phyloP scores from a whole-genome alignment of 1,284 basidiomycete species.

The Sporisorium scitamineum region DNA sequence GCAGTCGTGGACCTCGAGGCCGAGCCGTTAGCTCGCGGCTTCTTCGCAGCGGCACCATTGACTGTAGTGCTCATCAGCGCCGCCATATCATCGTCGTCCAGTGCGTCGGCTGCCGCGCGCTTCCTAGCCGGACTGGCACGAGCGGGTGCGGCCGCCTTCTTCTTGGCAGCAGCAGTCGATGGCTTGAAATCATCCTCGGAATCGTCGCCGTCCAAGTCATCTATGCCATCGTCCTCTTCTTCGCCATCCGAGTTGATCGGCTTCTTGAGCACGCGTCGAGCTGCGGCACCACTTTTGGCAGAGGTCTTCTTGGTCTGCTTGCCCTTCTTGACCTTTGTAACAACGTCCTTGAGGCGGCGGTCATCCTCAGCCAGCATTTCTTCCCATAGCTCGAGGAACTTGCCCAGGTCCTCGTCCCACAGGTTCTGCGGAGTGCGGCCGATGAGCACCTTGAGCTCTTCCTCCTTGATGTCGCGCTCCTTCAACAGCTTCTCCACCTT shows the following conservation, averaged over 20 bases:
- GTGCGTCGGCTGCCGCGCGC: constrained; percentile 38
- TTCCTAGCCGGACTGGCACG: constrained; percentile 30
- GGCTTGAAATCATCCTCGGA: constrained; percentile 59
- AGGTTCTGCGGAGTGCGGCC: constrained; percentile 83
- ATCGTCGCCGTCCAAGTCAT: constrained; percentile 39
- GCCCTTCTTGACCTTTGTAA: constrained; percentile 72
- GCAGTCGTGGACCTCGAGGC: constrained; percentile 20
- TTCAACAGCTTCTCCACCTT: constrained; percentile 88
- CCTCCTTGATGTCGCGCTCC: constrained; percentile 85
- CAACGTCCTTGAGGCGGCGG: constrained; percentile 75
- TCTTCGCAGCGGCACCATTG: constrained; percentile 21
- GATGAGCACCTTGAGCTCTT: constrained; percentile 83
- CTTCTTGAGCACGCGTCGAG: constrained; percentile 72
- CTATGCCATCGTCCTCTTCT: constrained; percentile 56
- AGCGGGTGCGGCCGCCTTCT: constrained; percentile 30
- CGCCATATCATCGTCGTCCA: constrained; percentile 49
- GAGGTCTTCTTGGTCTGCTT: constrained; percentile 77
- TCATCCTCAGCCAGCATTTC: constrained; percentile 72
- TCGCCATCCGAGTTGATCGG: constrained; percentile 74
- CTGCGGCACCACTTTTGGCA: constrained; percentile 72
- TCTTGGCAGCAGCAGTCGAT: constrained; percentile 31
- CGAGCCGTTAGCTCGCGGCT: constrained; percentile 24
- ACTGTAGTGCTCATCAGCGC: constrained; percentile 22
- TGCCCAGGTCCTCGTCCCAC: constrained; percentile 91
- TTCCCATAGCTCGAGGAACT: constrained; percentile 86